Conservation (phyloP, 1,284 basidiomycete genomes). For the Boletus semigastroideus region DNA sequence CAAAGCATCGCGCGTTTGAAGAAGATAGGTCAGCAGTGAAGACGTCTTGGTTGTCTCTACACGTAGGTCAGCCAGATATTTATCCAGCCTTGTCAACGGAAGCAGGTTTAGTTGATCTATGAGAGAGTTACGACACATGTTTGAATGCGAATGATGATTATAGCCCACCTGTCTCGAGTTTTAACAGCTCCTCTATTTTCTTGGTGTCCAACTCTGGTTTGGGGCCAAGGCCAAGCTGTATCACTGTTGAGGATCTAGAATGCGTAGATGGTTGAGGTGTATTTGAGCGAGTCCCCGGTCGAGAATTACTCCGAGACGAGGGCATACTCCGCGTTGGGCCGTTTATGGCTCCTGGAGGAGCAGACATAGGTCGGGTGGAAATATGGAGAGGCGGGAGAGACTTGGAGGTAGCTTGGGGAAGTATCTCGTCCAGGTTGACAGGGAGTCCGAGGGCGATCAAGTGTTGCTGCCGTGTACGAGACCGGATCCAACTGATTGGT, state of each 20-base stretch:
- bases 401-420: conserved; percentile 71
- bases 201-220: conserved; percentile 69
- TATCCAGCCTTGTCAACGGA: conserved; percentile 64
- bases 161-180: conserved; percentile 61
- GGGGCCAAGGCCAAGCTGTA: conserved; percentile 65
- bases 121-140: conserved; percentile 4
- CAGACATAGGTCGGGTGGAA: conserved; percentile 76
- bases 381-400: conserved; percentile 79
- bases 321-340: conserved; percentile 38
- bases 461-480: conserved; percentile 84
- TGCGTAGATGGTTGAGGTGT: conserved; percentile 54
- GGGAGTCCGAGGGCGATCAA: conserved; percentile 89
- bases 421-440: conserved; percentile 89
- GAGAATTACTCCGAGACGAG: conserved; percentile 42
- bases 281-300: conserved; percentile 48
- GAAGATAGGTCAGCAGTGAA: conserved; percentile 70
- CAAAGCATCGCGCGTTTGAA: conserved; percentile 81
- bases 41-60: conserved; percentile 73
- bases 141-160: conserved; percentile 6
- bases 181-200: conserved; percentile 65
- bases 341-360: conserved; percentile 63
- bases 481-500: conserved; percentile 89
- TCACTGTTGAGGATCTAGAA: conserved; percentile 32
- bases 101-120: conserved; percentile 71
- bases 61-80: conserved; percentile 64